These are phyloP conservation scores for Coemansia sp. DNA, from an alignment of 371 early-diverging fungal species.

Conservation along the genomic window DNA sequence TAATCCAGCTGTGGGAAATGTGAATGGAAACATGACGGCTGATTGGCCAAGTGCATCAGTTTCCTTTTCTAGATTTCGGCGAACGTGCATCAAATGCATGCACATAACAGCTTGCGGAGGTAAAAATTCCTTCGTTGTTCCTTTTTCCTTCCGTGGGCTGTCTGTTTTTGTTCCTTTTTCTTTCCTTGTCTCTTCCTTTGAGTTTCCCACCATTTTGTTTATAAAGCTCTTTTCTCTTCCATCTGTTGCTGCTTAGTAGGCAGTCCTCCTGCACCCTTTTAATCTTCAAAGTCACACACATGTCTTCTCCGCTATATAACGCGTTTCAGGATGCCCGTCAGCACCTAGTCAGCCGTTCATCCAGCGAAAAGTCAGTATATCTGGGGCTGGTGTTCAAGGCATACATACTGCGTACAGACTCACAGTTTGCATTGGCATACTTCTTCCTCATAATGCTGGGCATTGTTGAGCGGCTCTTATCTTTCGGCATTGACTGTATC, in stretches of 20 bases:
- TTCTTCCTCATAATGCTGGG: conserved; percentile 49
- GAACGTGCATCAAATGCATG: conserved; percentile 1
- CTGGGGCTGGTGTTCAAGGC: conserved; percentile 48
- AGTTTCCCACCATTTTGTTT: conserved; percentile 11
- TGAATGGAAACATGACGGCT: too few relatives aligned
- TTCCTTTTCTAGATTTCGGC: neutral
- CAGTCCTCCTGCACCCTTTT: too few relatives aligned
- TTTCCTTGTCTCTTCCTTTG: conserved; percentile 3
- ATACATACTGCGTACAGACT: conserved; percentile 27
- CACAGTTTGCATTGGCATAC: conserved; percentile 45
- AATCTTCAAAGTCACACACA: neutral
- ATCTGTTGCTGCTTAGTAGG: too few relatives aligned
- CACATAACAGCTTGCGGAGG: too few relatives aligned
- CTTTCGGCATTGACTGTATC: conserved; percentile 43
- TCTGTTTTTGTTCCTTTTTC: conserved; percentile 14
- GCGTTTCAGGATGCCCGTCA: conserved; percentile 26
- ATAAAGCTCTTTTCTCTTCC: neutral
- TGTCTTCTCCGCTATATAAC: conserved; percentile 12
- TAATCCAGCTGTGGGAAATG: neutral
- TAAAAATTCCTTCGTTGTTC: conserved; percentile 14
- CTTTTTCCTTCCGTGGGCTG: conserved; percentile 14
- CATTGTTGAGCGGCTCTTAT: conserved; percentile 41
- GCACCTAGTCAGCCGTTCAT: conserved; percentile 22
- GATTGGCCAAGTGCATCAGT: neutral
- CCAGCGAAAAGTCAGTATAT: conserved; percentile 22